These are phyloP conservation scores for Phytophthora idaei DNA, from an alignment of 352 stramenopile species.

Conservation along the genomic window DNA sequence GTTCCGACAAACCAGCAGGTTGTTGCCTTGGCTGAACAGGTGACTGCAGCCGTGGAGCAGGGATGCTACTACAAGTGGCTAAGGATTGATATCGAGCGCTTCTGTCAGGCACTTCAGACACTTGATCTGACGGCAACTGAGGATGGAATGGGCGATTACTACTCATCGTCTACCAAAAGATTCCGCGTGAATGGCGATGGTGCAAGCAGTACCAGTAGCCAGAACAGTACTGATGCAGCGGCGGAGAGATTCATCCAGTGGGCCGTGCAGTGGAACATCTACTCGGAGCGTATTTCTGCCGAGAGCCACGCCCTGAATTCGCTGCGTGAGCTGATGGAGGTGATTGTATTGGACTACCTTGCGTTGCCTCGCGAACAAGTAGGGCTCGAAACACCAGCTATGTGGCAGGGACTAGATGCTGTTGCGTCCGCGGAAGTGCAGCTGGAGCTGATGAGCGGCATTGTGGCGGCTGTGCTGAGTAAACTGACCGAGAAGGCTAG, in stretches of 20 bases:
- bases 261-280: conserved; percentile 86
- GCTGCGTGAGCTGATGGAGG: conserved; percentile 75
- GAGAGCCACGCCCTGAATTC: conserved; percentile 84
- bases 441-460: conserved; percentile 64
- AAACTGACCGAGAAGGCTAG: conserved; percentile 64
- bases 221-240: conserved; percentile 42
- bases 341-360: conserved; percentile 82
- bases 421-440: conserved; percentile 64
- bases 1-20: conserved; percentile 77
- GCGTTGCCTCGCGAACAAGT: conserved; percentile 48
- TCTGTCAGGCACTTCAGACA: conserved; percentile 65
- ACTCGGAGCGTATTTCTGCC: conserved; percentile 81
- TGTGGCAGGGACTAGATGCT: conserved; percentile 70
- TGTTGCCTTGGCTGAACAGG: conserved; percentile 70
- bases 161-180: conserved; percentile 52
- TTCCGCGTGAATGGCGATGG: conserved; percentile 59
- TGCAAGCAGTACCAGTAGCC: conserved; percentile 34
- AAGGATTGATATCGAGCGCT: conserved; percentile 78
- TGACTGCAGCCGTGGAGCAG: conserved; percentile 56
- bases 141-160: conserved; percentile 45
- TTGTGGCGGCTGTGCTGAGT: conserved; percentile 60
- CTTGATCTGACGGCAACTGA: conserved; percentile 56
- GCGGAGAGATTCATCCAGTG: conserved; percentile 70
- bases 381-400: conserved; percentile 34
- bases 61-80: conserved; percentile 82